phyloP scores from a whole-genome alignment of 2,329 filamentous ascomycete genomes.

The Diaporthe sp. region DNA sequence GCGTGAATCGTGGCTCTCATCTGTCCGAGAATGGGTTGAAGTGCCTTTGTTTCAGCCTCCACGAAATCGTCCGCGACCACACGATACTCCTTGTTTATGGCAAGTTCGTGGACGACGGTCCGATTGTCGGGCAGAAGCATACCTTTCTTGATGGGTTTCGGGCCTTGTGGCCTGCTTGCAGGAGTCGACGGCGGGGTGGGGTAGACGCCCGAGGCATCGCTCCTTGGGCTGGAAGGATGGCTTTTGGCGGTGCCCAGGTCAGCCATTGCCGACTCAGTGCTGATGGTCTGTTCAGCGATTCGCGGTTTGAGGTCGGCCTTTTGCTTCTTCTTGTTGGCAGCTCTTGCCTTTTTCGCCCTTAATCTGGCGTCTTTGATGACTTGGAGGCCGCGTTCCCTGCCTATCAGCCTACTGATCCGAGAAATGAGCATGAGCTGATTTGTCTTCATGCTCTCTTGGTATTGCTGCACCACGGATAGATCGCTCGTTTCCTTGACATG shows the following conservation, averaged over 20 bases:
- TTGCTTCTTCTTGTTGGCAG: conserved; percentile 72
- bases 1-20: conserved; percentile 74
- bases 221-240: conserved; percentile 43
- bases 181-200: conserved; percentile 67
- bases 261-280: conserved; percentile 53
- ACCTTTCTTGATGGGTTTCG: conserved; percentile 34
- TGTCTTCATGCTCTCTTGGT: conserved; percentile 83
- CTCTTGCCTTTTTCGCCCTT: conserved; percentile 72
- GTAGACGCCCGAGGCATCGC: conserved; percentile 61
- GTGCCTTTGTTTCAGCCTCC: conserved; percentile 66
- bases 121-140: conserved; percentile 78
- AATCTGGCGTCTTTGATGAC: conserved; percentile 78
- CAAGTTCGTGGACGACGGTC: conserved; percentile 82
- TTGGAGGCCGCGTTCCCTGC: conserved; percentile 78
- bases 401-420: conserved; percentile 83
- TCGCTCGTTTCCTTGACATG: conserved; percentile 85
- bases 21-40: conserved; percentile 67
- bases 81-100: conserved; percentile 83
- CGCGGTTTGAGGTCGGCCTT: conserved; percentile 80
- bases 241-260: conserved; percentile 55
- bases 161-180: conserved; percentile 23
- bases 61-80: conserved; percentile 74
- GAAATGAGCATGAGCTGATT: conserved; percentile 86
- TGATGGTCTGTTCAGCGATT: conserved; percentile 65
- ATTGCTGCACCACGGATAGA: conserved; percentile 80